These are phyloP conservation scores for Saccharomyces hybrid DNA, from an alignment of 1,139 yeast genomes.

Conservation along the genomic window DNA sequence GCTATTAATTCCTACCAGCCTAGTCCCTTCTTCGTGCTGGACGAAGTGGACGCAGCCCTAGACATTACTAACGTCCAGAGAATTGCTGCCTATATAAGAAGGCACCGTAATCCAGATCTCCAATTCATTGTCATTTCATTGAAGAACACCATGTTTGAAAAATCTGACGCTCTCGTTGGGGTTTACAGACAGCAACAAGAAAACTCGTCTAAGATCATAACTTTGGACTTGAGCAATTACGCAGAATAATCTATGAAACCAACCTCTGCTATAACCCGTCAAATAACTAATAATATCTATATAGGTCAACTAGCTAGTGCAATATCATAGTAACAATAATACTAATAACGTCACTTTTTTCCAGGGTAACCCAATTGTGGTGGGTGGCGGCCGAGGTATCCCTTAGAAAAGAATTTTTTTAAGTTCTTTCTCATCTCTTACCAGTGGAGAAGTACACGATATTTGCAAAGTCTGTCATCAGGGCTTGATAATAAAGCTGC, in stretches of 20 bases:
- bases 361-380: conserved; percentile 3
- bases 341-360: not conserved
- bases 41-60: conserved; percentile 95
- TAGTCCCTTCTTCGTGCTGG: conserved; percentile 90
- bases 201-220: conserved; percentile 69
- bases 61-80: conserved; percentile 82
- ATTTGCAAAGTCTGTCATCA: not conserved
- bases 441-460: not conserved
- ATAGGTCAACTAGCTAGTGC: not conserved
- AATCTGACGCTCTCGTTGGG: conserved; percentile 87
- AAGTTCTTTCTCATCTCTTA: not conserved
- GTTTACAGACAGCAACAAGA: conserved; percentile 78
- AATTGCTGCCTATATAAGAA: conserved; percentile 75
- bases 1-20: conserved; percentile 90
- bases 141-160: conserved; percentile 79
- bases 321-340: not conserved
- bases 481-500: not conserved
- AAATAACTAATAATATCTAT: not conserved
- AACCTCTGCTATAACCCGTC: not conserved
- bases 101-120: conserved; percentile 68
- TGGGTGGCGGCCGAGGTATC: conserved; percentile 1
- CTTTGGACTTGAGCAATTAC: conserved; percentile 63
- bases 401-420: not conserved
- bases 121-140: conserved; percentile 93
- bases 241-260: conserved; percentile 31